Evolutionary conservation across 306 rosid species (phyloP), one percentile per base, ranked within the genome.

Genomic region (Medicago ruthenica): DNA sequence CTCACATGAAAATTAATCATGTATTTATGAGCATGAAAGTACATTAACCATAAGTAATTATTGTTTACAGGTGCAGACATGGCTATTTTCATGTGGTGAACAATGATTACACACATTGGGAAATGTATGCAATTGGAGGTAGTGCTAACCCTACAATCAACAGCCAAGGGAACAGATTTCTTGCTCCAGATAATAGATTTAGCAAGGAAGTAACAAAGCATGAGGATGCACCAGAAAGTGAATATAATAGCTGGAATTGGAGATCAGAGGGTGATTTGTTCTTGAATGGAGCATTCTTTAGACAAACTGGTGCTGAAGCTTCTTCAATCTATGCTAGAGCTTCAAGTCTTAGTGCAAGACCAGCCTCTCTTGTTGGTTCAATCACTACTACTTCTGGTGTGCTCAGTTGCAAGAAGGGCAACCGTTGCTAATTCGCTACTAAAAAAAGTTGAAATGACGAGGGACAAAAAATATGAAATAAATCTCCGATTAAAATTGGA

Each of bases 61-160:
- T 13, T 79, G 76, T 61, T 61, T 60, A 2, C 87, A 93, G 98
- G 85, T 91, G 98, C 76, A 85, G 97, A 61, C 96, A 87, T 68
- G 98, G 97, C 1, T 91, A 87, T 64, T 90, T 91, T 58, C 97
- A 93, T 58, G 98, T 93, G 83, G 98, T 91, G 87, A 93, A 93
- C 90, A 91, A 93, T 61, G 97, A 93, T 81, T 91, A 91, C 66
- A 93, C 98, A 0, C 97, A 93, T 39, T 93, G 98, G 97, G 98
- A 93, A 80, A 93, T 93, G 98, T 93, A 93, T 13, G 98, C 98
- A 1, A 89, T 93, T 40, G 98, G 98, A 1, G 98, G 98, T 62
- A 93, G 98, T 82, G 96, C 96, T 0, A 70, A 84, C n/a, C 98
- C 98, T 3, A 93, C 98, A 0, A 93, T 93, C 16, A 79, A 86